Conservation (phyloP, 2,329 filamentous ascomycete genomes). For the Arthrinium phaeospermum region DNA sequence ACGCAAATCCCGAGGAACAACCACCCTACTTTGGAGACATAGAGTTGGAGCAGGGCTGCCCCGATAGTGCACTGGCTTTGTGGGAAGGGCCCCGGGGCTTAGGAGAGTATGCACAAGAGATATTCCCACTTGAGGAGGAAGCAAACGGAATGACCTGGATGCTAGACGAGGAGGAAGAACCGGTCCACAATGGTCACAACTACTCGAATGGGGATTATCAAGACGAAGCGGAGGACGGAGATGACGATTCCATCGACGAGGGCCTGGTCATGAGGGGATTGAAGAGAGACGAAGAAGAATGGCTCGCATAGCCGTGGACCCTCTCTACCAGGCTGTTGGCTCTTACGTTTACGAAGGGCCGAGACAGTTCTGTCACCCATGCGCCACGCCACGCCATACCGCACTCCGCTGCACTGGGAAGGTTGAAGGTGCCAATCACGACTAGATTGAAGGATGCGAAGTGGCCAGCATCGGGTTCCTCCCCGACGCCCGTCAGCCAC, state of each 20-base stretch:
- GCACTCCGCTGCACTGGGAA: not conserved
- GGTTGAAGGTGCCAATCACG: not conserved
- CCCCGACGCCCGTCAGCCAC: not conserved
- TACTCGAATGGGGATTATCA: constrained; percentile 42
- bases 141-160: constrained; percentile 96
- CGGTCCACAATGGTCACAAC: constrained; percentile 29
- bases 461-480: not conserved
- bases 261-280: constrained; percentile 62
- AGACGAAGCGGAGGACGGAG: constrained; percentile 43
- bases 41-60: constrained; percentile 67
- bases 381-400: not conserved
- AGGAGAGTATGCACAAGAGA: constrained; percentile 93
- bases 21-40: constrained; percentile 68
- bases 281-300: constrained; percentile 64
- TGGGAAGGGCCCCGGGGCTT: constrained; percentile 93
- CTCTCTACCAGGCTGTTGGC: not conserved
- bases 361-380: not conserved
- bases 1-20: constrained; percentile 59
- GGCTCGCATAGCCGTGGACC: constrained; percentile 53
- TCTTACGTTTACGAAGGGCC: not conserved
- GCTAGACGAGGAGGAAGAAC: constrained; percentile 61
- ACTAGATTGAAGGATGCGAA: not conserved
- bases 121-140: constrained; percentile 92
- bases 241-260: constrained; percentile 62
- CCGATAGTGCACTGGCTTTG: constrained; percentile 76